phyloP scores from a whole-genome alignment of 2,329 filamentous ascomycete species.

The Magnaporthales sp. region DNA sequence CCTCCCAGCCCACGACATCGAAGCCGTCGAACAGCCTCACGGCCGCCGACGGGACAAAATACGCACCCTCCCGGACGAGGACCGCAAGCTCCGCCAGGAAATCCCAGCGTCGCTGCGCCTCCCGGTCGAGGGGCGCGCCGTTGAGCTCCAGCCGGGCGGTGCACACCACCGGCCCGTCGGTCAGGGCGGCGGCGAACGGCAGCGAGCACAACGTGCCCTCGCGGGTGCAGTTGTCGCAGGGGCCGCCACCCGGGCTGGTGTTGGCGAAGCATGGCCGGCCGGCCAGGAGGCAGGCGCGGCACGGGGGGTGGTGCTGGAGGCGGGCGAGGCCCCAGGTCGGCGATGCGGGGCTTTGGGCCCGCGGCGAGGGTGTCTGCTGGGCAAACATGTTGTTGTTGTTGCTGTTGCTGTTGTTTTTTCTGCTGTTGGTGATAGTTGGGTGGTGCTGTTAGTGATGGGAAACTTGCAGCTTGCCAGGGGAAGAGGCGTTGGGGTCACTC shows the following conservation, averaged over 20 bases:
- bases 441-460: background rate
- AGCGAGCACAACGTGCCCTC: background rate
- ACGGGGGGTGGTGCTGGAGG: background rate
- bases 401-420: background rate
- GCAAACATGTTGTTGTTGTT: background rate
- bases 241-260: background rate
- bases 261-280: background rate
- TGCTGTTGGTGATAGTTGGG: background rate
- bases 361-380: too few species aligned
- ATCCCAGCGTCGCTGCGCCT: background rate
- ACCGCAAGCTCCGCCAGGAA: background rate
- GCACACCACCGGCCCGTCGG: background rate
- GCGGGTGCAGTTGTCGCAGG: background rate
- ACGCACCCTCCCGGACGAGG: background rate
- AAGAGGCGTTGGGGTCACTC: background rate
- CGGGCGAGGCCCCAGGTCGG: too few species aligned
- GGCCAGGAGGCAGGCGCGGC: background rate
- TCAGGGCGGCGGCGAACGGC: background rate
- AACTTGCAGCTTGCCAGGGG: background rate
- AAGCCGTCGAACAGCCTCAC: background rate
- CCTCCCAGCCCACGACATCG: background rate
- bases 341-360: too few species aligned
- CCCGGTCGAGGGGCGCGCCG: background rate
- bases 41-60: background rate
- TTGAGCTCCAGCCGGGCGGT: background rate